phyloP scores from a whole-genome alignment of 495 filamentous ascomycete genomes.

The Pyrenula massariospora region DNA sequence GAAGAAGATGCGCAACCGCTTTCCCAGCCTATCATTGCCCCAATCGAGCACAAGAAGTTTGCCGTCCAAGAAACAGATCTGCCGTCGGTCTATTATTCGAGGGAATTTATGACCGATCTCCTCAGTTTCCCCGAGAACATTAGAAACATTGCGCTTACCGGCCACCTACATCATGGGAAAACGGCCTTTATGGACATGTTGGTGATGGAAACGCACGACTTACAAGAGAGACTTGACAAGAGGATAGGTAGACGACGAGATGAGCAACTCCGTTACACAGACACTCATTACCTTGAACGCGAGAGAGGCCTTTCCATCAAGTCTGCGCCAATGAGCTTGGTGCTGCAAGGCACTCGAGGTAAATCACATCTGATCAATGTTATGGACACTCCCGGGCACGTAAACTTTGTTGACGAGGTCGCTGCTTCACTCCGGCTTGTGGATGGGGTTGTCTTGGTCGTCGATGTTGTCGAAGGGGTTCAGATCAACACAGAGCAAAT shows the following conservation, averaged over 20 bases:
- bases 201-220: slow-evolving; percentile 85
- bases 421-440: slow-evolving; percentile 76
- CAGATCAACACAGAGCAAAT: slow-evolving; percentile 94
- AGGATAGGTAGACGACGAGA: slow-evolving; percentile 70
- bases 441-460: slow-evolving; percentile 85
- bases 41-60: slow-evolving; percentile 90
- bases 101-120: slow-evolving; percentile 88
- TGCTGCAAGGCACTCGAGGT: slow-evolving; percentile 73
- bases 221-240: slow-evolving; percentile 64
- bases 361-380: slow-evolving; percentile 97
- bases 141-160: slow-evolving; percentile 81
- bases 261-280: slow-evolving; percentile 89
- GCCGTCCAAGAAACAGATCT: slow-evolving; percentile 83
- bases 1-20: slow-evolving; percentile 95
- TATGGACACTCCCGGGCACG: slow-evolving; percentile 91
- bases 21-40: slow-evolving; percentile 84
- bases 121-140: slow-evolving; percentile 93
- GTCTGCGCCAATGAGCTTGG: slow-evolving; percentile 84
- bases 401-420: slow-evolving; percentile 96
- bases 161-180: slow-evolving; percentile 95
- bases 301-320: slow-evolving; percentile 91
- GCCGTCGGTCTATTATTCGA: slow-evolving; percentile 73
- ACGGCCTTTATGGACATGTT: slow-evolving; percentile 98
- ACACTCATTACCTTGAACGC: slow-evolving; percentile 77
- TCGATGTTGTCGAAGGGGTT: slow-evolving; percentile 96